Evolutionary conservation across 140 eudicot genomes (phyloP).

Genomic region (Ambrosia hybrid): DNA sequence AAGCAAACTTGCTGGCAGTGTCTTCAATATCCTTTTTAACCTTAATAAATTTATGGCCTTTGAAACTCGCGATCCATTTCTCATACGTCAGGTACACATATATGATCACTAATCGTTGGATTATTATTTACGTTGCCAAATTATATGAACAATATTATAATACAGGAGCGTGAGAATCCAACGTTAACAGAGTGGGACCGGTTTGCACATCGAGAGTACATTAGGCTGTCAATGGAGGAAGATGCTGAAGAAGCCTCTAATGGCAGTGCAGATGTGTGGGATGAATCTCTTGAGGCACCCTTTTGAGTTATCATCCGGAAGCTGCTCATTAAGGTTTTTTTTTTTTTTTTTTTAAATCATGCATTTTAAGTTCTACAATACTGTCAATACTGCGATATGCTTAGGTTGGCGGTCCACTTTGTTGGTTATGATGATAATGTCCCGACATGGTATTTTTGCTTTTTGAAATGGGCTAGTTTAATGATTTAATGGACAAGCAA

Average conservation of each 20-base stretch:
- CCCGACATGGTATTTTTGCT: no score
- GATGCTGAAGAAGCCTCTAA: slow-evolving; percentile 96
- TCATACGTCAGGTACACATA: slow-evolving; percentile 82
- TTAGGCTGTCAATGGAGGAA: slow-evolving; percentile 97
- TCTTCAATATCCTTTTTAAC: slow-evolving; percentile 88
- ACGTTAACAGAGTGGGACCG: slow-evolving; percentile 98
- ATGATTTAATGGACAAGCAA: no score
- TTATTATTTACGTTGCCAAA: not conserved
- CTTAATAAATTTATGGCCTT: slow-evolving; percentile 95
- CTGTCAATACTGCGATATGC: no score
- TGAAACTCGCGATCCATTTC: slow-evolving; percentile 96
- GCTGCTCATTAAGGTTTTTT: not conserved
- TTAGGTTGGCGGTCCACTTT: no score
- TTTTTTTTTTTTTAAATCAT: no score
- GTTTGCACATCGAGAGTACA: slow-evolving; percentile 94
- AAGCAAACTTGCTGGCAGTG: slow-evolving; percentile 82
- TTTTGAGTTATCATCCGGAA: slow-evolving; percentile 42
- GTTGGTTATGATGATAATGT: no score
- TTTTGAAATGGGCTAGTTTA: no score
- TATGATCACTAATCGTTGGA: slow-evolving; percentile 7
- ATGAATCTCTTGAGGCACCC: slow-evolving; percentile 97
- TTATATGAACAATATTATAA: slow-evolving; percentile 9
- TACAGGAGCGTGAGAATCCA: slow-evolving; percentile 96
- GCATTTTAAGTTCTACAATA: no score
- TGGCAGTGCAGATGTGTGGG: slow-evolving; percentile 99